These are phyloP conservation scores for Letharia lupina DNA, from an alignment of 495 filamentous ascomycete genomes.

Conservation along the genomic window DNA sequence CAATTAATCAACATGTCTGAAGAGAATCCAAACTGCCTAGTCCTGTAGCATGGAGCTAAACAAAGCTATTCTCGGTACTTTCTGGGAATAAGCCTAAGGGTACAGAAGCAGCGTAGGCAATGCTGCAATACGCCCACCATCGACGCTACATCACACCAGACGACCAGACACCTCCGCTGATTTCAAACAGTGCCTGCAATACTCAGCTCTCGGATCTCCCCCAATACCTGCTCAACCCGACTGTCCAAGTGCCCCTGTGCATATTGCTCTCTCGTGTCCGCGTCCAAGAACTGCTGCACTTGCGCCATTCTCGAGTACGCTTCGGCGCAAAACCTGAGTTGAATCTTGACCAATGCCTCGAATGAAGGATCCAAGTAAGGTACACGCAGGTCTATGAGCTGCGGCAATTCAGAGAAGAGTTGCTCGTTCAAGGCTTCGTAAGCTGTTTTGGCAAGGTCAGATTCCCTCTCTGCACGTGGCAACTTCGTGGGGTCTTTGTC, in stretches of 20 bases:
- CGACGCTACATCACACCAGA: background rate
- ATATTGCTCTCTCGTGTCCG: constrained; percentile 94
- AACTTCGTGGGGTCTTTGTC: constrained; percentile 97
- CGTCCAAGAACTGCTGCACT: constrained; percentile 96
- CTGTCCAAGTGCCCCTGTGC: constrained; percentile 87
- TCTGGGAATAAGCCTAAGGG: background rate
- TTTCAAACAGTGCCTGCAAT: constrained; percentile 67
- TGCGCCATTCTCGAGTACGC: constrained; percentile 96
- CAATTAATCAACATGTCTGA: background rate
- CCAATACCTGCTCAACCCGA: constrained; percentile 88
- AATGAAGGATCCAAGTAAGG: constrained; percentile 95
- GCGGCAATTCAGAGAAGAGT: constrained; percentile 85
- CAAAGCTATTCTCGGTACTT: background rate
- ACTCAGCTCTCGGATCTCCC: constrained; percentile 93
- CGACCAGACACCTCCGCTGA: background rate
- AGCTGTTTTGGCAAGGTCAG: constrained; percentile 82
- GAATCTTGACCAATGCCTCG: constrained; percentile 97
- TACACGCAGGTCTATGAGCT: constrained; percentile 92
- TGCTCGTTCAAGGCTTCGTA: constrained; percentile 97
- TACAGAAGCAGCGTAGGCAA: background rate
- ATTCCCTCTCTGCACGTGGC: constrained; percentile 86
- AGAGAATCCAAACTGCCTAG: background rate
- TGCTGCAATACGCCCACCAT: background rate
- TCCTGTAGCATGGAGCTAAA: background rate
- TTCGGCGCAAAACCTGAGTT: constrained; percentile 94